Evolutionary conservation across 371 early-diverging fungal genomes (phyloP), one percentile per base, ranked within the genome.

Genomic region (Rhizopus stolonifer): DNA sequence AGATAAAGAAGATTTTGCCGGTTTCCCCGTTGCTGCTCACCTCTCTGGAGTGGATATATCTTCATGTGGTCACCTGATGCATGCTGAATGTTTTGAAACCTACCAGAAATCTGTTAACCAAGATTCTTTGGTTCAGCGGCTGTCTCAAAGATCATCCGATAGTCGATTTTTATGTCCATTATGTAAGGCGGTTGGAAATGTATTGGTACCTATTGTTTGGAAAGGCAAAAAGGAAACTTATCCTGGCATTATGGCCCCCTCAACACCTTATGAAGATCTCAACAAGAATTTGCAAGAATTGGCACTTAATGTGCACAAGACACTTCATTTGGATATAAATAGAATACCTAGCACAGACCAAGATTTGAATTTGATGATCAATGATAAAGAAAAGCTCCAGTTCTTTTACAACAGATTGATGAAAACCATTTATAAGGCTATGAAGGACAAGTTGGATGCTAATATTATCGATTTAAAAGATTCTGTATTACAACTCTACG

Each of bases 61-160:
- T 15, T 89, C 93, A 1, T 98, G 99, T 72, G 96, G 96, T 9
- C 99, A 98, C 71, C 53, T 94, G 61, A 94, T 97, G 93, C 99
- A 98, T 52, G 74, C 87, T 17, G 79, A 84, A 26, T 98, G 98
- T 68, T 94, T 96, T 60, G 81, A 87, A 36, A 78, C 81, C 13
- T 95, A 94, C 70, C 87, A 84, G 54, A 58, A 73, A 17, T 88
- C 91, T 0, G 74, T 93, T 8, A 66, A 63, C 14, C 61, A 60
- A n/a, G 17, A 50, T 2, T 19, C 54, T 0, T n/a, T 32, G 0
- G 49, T 46, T 9, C 14, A 17, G 4, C 51, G 15, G 22, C 21
- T 22, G 1, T 31, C 66, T 76, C 15, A 74, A 75, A 1, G 80
- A 81, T 23, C 54, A 15, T 43, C 59, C 0, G 56, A 60, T 19